Conservation (phyloP, 2,329 filamentous ascomycete species). For the Venturia nashicola region DNA sequence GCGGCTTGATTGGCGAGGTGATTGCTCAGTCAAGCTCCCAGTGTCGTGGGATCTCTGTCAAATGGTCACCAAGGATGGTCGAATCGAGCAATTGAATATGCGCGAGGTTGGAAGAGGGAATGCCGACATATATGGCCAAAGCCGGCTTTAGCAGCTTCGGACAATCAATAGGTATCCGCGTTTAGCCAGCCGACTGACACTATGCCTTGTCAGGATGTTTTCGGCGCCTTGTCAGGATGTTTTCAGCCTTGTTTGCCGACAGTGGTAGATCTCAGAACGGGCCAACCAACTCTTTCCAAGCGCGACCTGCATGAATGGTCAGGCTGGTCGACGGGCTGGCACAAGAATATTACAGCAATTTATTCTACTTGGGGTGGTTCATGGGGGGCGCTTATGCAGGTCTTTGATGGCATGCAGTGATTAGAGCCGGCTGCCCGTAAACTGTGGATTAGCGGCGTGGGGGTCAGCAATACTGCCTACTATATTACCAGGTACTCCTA, state of each 20-base stretch:
- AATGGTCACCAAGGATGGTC: neutral
- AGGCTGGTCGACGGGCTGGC: too few relatives aligned
- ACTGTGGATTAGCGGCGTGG: conserved; percentile 1
- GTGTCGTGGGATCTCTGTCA: neutral
- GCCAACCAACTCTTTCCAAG: too few relatives aligned
- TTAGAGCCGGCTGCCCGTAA: too few relatives aligned
- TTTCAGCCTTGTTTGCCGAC: too few relatives aligned
- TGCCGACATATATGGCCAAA: neutral
- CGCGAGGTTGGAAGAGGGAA: neutral
- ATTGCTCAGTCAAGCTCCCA: neutral
- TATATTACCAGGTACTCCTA: too few relatives aligned
- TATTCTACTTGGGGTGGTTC: too few relatives aligned
- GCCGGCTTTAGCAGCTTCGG: neutral
- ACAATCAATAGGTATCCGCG: neutral
- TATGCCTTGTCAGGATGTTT: too few relatives aligned
- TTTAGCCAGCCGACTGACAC: neutral
- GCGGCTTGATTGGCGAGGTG: neutral
- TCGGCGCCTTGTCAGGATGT: too few relatives aligned
- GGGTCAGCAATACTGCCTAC: neutral
- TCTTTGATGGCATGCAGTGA: too few relatives aligned
- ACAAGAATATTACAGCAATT: too few relatives aligned
- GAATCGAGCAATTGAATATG: neutral
- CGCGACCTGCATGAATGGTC: neutral
- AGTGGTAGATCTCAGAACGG: too few relatives aligned
- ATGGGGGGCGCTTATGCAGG: too few relatives aligned